These are phyloP conservation scores for Aspergillus hortae DNA, from an alignment of 2,329 filamentous ascomycete genomes.

Conservation along the genomic window DNA sequence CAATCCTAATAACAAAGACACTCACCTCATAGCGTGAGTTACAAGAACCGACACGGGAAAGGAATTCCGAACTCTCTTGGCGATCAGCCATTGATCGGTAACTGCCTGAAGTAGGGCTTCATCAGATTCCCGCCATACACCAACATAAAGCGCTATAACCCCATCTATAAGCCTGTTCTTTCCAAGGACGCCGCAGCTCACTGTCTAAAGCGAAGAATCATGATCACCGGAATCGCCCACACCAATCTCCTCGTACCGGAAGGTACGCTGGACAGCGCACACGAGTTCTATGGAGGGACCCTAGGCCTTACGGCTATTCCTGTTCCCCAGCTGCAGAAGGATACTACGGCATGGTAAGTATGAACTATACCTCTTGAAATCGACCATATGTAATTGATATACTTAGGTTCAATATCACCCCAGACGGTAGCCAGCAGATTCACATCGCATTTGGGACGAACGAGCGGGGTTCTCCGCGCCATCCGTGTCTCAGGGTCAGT, in stretches of 20 bases:
- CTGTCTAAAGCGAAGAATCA: conserved; percentile 12
- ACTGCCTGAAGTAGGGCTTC: background rate
- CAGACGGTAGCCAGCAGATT: conserved; percentile 51
- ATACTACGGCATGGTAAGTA: conserved; percentile 52
- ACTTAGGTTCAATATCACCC: conserved; percentile 53
- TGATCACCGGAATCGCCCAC: conserved; percentile 56
- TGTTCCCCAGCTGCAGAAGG: conserved; percentile 52
- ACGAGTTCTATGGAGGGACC: conserved; percentile 54
- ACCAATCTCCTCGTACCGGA: conserved; percentile 57
- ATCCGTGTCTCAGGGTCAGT: conserved; percentile 58
- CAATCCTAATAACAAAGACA: background rate
- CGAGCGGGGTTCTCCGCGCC: conserved; percentile 43
- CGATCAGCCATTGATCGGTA: background rate
- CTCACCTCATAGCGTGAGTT: background rate
- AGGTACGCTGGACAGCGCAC: conserved; percentile 50
- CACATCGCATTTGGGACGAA: conserved; percentile 50
- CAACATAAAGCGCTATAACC: background rate
- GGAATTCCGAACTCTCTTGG: background rate
- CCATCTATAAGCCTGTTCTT: background rate
- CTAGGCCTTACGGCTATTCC: conserved; percentile 52
- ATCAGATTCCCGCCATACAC: background rate
- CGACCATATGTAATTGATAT: too few species aligned
- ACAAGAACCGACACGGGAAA: background rate
- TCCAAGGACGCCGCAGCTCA: background rate
- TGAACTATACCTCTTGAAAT: too few species aligned